Evolutionary conservation across 1,139 yeast species (phyloP).

Genomic region (Blastobotrys apis): DNA sequence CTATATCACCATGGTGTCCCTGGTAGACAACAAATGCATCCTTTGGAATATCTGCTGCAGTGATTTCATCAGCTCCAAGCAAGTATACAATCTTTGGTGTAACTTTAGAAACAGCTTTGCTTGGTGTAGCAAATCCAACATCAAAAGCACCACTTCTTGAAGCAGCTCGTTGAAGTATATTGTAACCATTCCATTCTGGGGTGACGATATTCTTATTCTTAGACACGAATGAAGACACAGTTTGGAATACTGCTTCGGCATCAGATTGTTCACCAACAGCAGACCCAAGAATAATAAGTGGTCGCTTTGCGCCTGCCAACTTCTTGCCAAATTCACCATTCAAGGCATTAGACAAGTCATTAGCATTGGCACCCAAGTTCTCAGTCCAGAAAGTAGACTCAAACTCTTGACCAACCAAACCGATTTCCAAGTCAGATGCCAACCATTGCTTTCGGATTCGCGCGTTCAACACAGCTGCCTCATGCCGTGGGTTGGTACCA

Average conservation of each 20-base stretch:
- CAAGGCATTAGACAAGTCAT: conserved; percentile 57
- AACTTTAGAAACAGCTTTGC: conserved; percentile 45
- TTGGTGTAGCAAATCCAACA: conserved; percentile 65
- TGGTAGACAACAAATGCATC: conserved; percentile 88
- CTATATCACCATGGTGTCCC: conserved; percentile 90
- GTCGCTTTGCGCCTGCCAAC: conserved; percentile 63
- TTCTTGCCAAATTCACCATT: conserved; percentile 67
- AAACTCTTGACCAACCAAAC: conserved; percentile 70
- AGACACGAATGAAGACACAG: conserved; percentile 60
- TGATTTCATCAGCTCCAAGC: conserved; percentile 80
- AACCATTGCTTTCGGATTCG: conserved; percentile 84
- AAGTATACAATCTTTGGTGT: conserved; percentile 75
- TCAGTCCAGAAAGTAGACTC: conserved; percentile 70
- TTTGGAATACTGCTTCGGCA: conserved; percentile 56
- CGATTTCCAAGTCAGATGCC: conserved; percentile 57
- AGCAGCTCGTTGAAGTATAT: conserved; percentile 80
- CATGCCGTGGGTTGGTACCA: conserved; percentile 87
- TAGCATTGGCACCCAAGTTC: conserved; percentile 59
- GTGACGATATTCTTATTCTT: conserved; percentile 60
- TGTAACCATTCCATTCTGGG: conserved; percentile 78
- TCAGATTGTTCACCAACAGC: conserved; percentile 71
- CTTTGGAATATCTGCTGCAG: conserved; percentile 65
- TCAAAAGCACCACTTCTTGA: conserved; percentile 84
- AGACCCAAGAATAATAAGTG: conserved; percentile 78
- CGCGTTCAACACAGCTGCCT: conserved; percentile 84